phyloP scores from a whole-genome alignment of 331 rosid genomes.

The Quercus phellos region DNA sequence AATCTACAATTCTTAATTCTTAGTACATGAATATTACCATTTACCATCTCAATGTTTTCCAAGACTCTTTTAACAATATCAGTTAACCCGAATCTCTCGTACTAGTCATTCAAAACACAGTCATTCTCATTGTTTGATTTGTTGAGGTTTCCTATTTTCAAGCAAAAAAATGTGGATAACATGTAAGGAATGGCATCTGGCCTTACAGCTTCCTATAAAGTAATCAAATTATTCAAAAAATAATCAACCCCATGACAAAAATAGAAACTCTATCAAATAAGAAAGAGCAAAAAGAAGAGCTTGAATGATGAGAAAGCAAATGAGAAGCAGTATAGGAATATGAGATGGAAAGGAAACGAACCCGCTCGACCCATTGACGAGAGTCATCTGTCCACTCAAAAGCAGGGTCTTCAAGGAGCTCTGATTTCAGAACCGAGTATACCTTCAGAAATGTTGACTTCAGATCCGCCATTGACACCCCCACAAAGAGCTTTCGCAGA shows the following conservation, averaged over 20 bases:
- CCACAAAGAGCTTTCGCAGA: not conserved
- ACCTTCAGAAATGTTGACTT: conserved; percentile 60
- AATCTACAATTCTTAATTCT: not conserved
- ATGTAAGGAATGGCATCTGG: not conserved
- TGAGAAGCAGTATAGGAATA: not conserved
- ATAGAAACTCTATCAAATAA: not conserved
- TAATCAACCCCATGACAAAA: not conserved
- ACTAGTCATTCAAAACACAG: not conserved
- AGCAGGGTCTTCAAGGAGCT: conserved; percentile 63
- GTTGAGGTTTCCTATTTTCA: not conserved
- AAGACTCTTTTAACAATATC: not conserved
- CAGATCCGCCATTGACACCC: conserved; percentile 57
- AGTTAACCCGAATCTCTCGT: not conserved
- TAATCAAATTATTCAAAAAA: not conserved
- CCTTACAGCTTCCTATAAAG: not conserved
- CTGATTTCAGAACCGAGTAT: conserved; percentile 58
- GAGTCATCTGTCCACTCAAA: conserved; percentile 59
- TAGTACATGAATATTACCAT: not conserved
- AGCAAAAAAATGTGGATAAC: not conserved
- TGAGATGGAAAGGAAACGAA: conserved; percentile 9
- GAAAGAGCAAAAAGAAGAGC: not conserved
- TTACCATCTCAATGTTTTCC: not conserved
- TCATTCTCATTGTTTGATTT: not conserved
- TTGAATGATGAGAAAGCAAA: not conserved
- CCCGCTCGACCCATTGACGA: conserved; percentile 63